Conservation (phyloP, 2,329 filamentous ascomycete species). For the Alternaria sp. region DNA sequence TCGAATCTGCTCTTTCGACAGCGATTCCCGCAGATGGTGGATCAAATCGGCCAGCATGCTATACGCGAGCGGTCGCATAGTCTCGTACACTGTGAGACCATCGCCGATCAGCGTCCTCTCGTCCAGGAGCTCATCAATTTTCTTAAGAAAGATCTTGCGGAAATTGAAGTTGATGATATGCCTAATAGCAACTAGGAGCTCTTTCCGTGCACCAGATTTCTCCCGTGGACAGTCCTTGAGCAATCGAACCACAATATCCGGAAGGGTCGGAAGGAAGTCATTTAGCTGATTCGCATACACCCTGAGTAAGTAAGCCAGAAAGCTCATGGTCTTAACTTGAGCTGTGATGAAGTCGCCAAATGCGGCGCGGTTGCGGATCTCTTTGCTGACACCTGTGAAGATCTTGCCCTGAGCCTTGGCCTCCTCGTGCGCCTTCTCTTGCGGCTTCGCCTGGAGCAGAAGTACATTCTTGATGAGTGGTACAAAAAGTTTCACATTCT, state of each 20-base stretch:
- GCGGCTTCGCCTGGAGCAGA: slow-evolving; percentile 86
- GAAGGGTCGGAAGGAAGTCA: slow-evolving; percentile 86
- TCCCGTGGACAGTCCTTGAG: slow-evolving; percentile 94
- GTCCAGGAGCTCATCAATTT: slow-evolving; percentile 94
- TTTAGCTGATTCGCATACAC: slow-evolving; percentile 86
- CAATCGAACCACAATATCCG: slow-evolving; percentile 87
- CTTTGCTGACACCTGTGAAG: slow-evolving; percentile 90
- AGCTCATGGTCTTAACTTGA: slow-evolving; percentile 99
- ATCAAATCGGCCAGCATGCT: slow-evolving; percentile 99
- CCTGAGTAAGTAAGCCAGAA: slow-evolving; percentile 88
- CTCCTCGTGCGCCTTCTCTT: slow-evolving; percentile 89
- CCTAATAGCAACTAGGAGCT: slow-evolving; percentile 92
- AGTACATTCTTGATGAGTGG: slow-evolving; percentile 92
- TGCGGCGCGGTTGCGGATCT: slow-evolving; percentile 90
- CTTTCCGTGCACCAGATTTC: slow-evolving; percentile 91
- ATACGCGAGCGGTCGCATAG: slow-evolving; percentile 92
- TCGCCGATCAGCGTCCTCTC: slow-evolving; percentile 94
- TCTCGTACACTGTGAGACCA: slow-evolving; percentile 94
- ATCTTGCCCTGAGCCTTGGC: slow-evolving; percentile 80
- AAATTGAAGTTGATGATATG: slow-evolving; percentile 99
- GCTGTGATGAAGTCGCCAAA: slow-evolving; percentile 98
- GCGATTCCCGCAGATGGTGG: slow-evolving; percentile 91
- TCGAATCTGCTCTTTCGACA: slow-evolving; percentile 88
- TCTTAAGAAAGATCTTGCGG: slow-evolving; percentile 88
- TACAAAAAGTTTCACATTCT: slow-evolving; percentile 91